Conservation (phyloP, 805 yeast genomes). For the Monosporozyma aquatica region DNA sequence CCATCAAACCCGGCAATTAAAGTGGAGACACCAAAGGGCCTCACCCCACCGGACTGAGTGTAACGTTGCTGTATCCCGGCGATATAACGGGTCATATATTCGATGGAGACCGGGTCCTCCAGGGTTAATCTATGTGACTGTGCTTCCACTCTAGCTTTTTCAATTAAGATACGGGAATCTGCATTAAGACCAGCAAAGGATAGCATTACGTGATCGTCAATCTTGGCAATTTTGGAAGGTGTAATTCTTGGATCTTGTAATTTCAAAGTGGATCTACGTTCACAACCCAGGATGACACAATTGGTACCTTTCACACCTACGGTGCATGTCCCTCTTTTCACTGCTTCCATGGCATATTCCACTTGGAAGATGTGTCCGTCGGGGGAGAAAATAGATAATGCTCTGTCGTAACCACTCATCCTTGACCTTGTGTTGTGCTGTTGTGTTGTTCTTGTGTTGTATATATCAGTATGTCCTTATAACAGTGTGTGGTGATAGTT, state of each 20-base stretch:
- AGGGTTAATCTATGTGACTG: slow-evolving; percentile 89
- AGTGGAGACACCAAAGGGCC: slow-evolving; percentile 96
- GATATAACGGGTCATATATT: slow-evolving; percentile 83
- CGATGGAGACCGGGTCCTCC: slow-evolving; percentile 88
- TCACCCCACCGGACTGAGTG: slow-evolving; percentile 96
- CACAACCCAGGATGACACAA: slow-evolving; percentile 91
- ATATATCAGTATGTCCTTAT: too few relatives aligned
- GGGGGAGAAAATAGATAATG: slow-evolving; percentile 95
- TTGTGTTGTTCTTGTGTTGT: too few relatives aligned
- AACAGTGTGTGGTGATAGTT: too few relatives aligned
- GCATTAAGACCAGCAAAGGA: slow-evolving; percentile 98
- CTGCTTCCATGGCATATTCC: slow-evolving; percentile 96
- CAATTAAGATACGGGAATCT: slow-evolving; percentile 92
- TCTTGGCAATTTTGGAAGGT: slow-evolving; percentile 84
- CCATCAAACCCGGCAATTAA: slow-evolving; percentile 88
- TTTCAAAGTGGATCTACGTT: slow-evolving; percentile 88
- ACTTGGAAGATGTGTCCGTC: slow-evolving; percentile 99
- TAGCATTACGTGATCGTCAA: slow-evolving; percentile 82
- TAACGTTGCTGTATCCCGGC: slow-evolving; percentile 98
- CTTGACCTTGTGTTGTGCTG: too few relatives aligned
- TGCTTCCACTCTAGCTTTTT: slow-evolving; percentile 93
- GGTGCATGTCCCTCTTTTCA: slow-evolving; percentile 95
- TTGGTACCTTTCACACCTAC: slow-evolving; percentile 90
- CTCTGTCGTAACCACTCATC: slow-evolving; percentile 99
- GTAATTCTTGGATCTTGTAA: slow-evolving; percentile 94